Percentiles rank a stretch among this genome's conserved stretches.
These are phyloP conservation scores for Pseudogymnoascus sp. DNA, from an alignment of 2,329 filamentous ascomycete genomes.

Conservation along the genomic window DNA sequence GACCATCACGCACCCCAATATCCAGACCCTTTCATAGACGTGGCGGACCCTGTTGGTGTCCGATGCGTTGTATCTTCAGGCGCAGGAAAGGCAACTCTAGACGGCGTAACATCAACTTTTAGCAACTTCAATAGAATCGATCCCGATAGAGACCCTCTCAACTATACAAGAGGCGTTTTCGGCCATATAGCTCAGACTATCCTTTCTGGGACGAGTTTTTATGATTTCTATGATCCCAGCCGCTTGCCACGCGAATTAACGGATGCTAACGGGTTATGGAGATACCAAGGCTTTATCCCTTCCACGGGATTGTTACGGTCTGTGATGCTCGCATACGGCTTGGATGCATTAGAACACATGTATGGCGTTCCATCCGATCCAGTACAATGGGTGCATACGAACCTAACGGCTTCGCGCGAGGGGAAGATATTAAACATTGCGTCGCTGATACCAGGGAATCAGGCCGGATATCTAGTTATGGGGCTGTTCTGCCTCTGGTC, in stretches of 20 bases:
- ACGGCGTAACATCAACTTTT: background rate
- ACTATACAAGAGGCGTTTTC: background rate
- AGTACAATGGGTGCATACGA: background rate
- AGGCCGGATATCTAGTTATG: background rate
- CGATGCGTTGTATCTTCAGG: background rate
- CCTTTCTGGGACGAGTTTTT: background rate
- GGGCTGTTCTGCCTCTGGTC: conserved; percentile 2
- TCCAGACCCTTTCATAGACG: background rate
- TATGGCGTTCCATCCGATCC: background rate
- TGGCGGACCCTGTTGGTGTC: background rate
- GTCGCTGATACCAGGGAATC: background rate
- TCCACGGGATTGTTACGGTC: background rate
- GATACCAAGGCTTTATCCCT: background rate
- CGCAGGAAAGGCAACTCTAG: background rate
- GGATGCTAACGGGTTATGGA: background rate
- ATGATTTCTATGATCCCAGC: background rate
- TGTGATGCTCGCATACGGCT: background rate
- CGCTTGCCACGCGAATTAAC: background rate
- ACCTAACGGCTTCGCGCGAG: background rate
- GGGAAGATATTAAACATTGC: background rate
- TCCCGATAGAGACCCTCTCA: background rate
- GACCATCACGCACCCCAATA: background rate
- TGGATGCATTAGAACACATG: background rate
- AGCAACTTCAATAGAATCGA: background rate
- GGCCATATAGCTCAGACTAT: background rate